These are phyloP conservation scores for Fomitopsis pinicola DNA, from an alignment of 1,284 basidiomycete species.

Conservation along the genomic window DNA sequence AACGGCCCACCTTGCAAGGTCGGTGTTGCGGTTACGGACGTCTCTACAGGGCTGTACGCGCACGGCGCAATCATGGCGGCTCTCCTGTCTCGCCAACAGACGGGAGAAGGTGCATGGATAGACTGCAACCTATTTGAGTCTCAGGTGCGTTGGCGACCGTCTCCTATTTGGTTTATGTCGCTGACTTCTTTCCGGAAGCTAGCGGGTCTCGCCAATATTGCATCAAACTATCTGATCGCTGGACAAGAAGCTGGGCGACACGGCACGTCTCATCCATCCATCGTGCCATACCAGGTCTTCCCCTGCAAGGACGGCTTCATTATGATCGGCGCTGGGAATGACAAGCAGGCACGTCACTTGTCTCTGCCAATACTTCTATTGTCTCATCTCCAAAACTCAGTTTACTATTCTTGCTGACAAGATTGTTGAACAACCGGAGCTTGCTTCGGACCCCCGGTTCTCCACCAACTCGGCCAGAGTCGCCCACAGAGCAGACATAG, in stretches of 20 bases:
- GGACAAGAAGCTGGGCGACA: slow-evolving; percentile 84
- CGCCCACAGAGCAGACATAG: slow-evolving; percentile 66
- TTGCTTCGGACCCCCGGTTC: slow-evolving; percentile 61
- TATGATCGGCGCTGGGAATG: slow-evolving; percentile 94
- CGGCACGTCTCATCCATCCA: slow-evolving; percentile 89
- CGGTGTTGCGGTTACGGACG: slow-evolving; percentile 87
- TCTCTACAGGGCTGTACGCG: slow-evolving; percentile 91
- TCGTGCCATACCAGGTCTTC: slow-evolving; percentile 92
- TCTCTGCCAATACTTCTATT: background rate
- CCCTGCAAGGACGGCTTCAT: slow-evolving; percentile 85
- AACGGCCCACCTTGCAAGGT: slow-evolving; percentile 89
- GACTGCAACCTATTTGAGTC: slow-evolving; percentile 88
- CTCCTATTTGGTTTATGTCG: slow-evolving; percentile 3
- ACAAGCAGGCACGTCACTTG: slow-evolving; percentile 62
- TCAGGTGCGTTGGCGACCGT: slow-evolving; percentile 49
- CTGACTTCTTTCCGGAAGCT: slow-evolving; percentile 47
- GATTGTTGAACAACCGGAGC: slow-evolving; percentile 55
- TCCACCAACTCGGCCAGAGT: slow-evolving; percentile 76
- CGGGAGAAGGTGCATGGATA: slow-evolving; percentile 87
- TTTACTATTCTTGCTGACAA: slow-evolving; percentile 64
- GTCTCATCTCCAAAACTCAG: slow-evolving; percentile 30
- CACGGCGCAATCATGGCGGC: slow-evolving; percentile 93
- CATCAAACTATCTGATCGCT: slow-evolving; percentile 88
- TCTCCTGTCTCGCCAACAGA: slow-evolving; percentile 76
- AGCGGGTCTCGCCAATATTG: slow-evolving; percentile 90